phyloP scores from a whole-genome alignment of 2,329 filamentous ascomycete genomes.

The Endocalyx cinctus region DNA sequence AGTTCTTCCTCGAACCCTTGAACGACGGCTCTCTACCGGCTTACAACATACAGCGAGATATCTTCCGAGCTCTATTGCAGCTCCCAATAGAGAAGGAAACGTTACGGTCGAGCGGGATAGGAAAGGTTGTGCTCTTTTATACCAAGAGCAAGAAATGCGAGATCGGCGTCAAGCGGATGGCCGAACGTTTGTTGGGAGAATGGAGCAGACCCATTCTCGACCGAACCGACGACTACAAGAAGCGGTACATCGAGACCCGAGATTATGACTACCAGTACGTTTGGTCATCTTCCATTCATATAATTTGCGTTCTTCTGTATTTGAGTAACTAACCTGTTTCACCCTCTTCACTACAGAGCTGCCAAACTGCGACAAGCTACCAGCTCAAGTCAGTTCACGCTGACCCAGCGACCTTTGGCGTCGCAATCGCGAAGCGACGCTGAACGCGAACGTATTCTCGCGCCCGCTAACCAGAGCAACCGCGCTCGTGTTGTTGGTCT shows the following conservation, averaged over 20 bases:
- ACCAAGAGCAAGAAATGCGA: constrained; percentile 91
- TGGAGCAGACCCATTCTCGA: constrained; percentile 95
- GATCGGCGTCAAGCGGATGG: constrained; percentile 84
- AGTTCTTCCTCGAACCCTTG: constrained; percentile 94
- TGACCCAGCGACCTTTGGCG: constrained; percentile 25
- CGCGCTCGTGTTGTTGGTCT: constrained; percentile 52
- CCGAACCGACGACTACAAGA: constrained; percentile 90
- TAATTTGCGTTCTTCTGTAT: too few relatives aligned
- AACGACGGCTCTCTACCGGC: constrained; percentile 91
- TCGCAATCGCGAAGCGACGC: constrained; percentile 31
- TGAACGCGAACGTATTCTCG: constrained; percentile 56
- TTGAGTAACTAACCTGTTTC: neutral
- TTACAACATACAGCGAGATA: constrained; percentile 94
- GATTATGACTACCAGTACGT: constrained; percentile 62
- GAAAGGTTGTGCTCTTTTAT: constrained; percentile 95
- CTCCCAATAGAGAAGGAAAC: constrained; percentile 89
- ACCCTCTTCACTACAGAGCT: constrained; percentile 34
- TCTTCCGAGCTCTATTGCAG: constrained; percentile 74
- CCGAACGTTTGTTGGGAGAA: constrained; percentile 85
- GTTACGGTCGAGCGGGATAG: constrained; percentile 85
- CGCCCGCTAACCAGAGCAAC: constrained; percentile 50
- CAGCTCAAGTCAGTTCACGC: constrained; percentile 27
- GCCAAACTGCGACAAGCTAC: constrained; percentile 46
- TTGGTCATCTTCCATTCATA: constrained; percentile 1
- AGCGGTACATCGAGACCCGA: constrained; percentile 63